A percentile compares a stretch with the other conserved stretches of the same genome.
Conservation (phyloP, 805 yeast species). For the Lachancea sp. region DNA sequence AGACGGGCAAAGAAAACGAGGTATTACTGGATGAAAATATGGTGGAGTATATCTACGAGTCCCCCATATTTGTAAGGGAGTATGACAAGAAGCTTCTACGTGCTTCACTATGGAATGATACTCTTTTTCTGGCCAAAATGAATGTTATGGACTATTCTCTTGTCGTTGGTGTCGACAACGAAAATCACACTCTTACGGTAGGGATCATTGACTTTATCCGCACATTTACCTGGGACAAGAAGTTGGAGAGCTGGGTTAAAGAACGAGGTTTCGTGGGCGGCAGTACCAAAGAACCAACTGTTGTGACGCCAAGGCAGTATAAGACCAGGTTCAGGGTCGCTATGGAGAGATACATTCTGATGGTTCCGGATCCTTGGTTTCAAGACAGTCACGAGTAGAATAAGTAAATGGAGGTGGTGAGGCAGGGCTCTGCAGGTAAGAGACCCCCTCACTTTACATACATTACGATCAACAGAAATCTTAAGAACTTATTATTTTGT, state of each 20-base stretch:
- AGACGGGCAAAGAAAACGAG: slow-evolving; percentile 92
- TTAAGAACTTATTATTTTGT: no score
- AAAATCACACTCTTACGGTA: slow-evolving; percentile 65
- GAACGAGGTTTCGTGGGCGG: slow-evolving; percentile 86
- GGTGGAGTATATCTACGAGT: slow-evolving; percentile 96
- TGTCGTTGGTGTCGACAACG: slow-evolving; percentile 82
- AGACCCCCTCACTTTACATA: neutral
- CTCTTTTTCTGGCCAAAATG: slow-evolving; percentile 89
- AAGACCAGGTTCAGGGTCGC: slow-evolving; percentile 93
- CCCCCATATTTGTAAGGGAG: slow-evolving; percentile 89
- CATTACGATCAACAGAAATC: no score
- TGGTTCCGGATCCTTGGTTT: slow-evolving; percentile 76
- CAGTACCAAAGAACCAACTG: slow-evolving; percentile 89
- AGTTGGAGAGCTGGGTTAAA: slow-evolving; percentile 97
- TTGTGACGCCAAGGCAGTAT: slow-evolving; percentile 94
- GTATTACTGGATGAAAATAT: slow-evolving; percentile 93
- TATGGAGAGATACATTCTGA: slow-evolving; percentile 89
- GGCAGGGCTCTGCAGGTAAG: neutral
- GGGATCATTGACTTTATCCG: slow-evolving; percentile 93
- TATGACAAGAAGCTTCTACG: slow-evolving; percentile 80
- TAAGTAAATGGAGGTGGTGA: neutral
- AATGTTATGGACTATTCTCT: slow-evolving; percentile 98
- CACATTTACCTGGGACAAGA: slow-evolving; percentile 98
- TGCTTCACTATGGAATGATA: slow-evolving; percentile 92
- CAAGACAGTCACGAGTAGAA: slow-evolving; percentile 25